Conservation (phyloP, 2,329 filamentous ascomycete genomes). For the Venturia effusa region DNA sequence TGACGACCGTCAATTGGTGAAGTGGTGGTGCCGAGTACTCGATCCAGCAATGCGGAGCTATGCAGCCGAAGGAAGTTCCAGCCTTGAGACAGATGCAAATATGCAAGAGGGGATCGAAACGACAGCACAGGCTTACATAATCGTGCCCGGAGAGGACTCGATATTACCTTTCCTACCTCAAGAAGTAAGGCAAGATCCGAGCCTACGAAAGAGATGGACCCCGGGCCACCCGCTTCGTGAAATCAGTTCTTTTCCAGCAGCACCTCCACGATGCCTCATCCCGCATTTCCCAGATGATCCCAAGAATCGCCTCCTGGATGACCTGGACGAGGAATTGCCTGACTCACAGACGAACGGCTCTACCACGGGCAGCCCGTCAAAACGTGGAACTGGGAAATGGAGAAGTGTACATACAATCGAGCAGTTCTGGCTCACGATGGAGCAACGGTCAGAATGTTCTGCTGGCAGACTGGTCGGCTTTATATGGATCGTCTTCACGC, state of each 20-base stretch:
- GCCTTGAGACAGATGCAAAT: not conserved
- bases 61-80: constrained; percentile 26
- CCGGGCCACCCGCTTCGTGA: constrained; percentile 63
- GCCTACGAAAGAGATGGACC: constrained; percentile 33
- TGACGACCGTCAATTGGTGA: constrained; percentile 79
- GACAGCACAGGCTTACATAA: constrained; percentile 53
- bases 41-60: constrained; percentile 57
- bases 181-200: constrained; percentile 28
- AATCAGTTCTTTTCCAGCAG: constrained; percentile 51
- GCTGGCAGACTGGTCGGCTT: constrained; percentile 88
- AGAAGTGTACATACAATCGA: constrained; percentile 71
- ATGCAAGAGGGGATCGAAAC: constrained; percentile 19
- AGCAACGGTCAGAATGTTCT: constrained; percentile 89
- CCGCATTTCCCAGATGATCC: constrained; percentile 92
- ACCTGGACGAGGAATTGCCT: constrained; percentile 74
- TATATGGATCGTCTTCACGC: constrained; percentile 77
- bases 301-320: constrained; percentile 78
- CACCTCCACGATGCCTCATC: constrained; percentile 73
- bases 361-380: constrained; percentile 22
- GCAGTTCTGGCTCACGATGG: constrained; percentile 99
- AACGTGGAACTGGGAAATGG: constrained; percentile 59
- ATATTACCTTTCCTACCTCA: constrained; percentile 67
- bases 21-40: constrained; percentile 89
- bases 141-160: constrained; percentile 77
- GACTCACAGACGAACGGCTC: constrained; percentile 33